phyloP scores from a whole-genome alignment of 495 filamentous ascomycete species.

The Bryoglossum gracile region DNA sequence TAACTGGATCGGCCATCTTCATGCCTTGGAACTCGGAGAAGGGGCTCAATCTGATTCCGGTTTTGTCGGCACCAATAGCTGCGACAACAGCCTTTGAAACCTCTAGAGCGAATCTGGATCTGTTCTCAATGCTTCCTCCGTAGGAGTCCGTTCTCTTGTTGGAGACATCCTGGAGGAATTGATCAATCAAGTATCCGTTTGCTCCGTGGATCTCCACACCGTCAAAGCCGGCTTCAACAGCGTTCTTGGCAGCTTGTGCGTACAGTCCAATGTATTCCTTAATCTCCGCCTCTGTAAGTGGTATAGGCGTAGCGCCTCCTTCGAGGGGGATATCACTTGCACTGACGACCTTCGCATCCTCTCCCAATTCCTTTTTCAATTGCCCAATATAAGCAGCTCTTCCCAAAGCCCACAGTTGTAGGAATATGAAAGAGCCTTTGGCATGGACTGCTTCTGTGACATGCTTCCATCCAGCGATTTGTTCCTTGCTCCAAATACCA shows the following conservation, averaged over 20 bases:
- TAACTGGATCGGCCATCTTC: conserved; percentile 54
- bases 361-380: conserved; percentile 32
- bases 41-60: conserved; percentile 58
- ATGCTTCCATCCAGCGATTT: conserved; percentile 54
- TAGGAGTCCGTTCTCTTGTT: conserved; percentile 61
- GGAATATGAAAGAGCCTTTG: conserved; percentile 54
- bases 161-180: conserved; percentile 56
- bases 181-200: conserved; percentile 71
- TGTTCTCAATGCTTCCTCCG: conserved; percentile 67
- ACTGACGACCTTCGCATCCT: conserved; percentile 32
- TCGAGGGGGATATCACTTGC: conserved; percentile 41
- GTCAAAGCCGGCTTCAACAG: conserved; percentile 65
- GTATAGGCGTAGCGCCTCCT: conserved; percentile 34
- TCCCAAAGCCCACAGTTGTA: conserved; percentile 63
- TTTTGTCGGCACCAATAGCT: conserved; percentile 56
- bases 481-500: conserved; percentile 54
- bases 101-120: conserved; percentile 59
- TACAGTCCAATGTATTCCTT: conserved; percentile 47
- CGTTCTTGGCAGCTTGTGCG: conserved; percentile 52
- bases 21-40: conserved; percentile 62
- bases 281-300: conserved; percentile 52
- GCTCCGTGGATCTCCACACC: conserved; percentile 70
- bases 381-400: conserved; percentile 42
- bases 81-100: conserved; percentile 52
- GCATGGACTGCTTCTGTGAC: conserved; percentile 61